These are phyloP conservation scores for Meyerozyma carpophila DNA, from an alignment of 1,139 yeast genomes.

Conservation along the genomic window DNA sequence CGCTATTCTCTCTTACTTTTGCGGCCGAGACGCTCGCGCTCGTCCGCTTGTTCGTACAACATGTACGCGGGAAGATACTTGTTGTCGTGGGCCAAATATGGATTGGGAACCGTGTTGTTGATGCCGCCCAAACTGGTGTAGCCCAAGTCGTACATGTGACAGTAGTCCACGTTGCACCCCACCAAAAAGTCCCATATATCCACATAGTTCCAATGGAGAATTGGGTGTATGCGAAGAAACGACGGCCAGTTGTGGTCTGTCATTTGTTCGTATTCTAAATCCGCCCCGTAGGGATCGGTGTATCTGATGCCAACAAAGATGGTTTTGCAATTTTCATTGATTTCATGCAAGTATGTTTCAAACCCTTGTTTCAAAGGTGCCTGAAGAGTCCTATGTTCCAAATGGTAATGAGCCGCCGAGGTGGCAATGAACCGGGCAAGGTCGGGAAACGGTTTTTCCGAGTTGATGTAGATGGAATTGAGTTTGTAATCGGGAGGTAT, in stretches of 20 bases:
- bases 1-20: neutral
- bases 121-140: conserved; percentile 81
- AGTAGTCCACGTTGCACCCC: conserved; percentile 50
- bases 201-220: conserved; percentile 72
- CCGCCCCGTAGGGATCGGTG: conserved; percentile 70
- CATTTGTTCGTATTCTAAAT: conserved; percentile 48
- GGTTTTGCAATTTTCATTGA: conserved; percentile 48
- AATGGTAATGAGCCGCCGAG: conserved; percentile 38
- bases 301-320: conserved; percentile 78
- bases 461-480: conserved; percentile 64
- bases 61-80: conserved; percentile 60
- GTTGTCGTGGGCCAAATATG: conserved; percentile 37
- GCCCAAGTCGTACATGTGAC: conserved; percentile 67
- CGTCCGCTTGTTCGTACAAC: conserved; percentile 55
- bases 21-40: conserved; percentile 41
- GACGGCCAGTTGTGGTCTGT: conserved; percentile 91
- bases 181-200: conserved; percentile 72
- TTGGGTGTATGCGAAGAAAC: conserved; percentile 74
- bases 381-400: conserved; percentile 42
- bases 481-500: conserved; percentile 31
- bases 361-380: conserved; percentile 62
- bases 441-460: conserved; percentile 62
- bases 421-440: conserved; percentile 41
- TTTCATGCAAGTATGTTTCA: conserved; percentile 42
- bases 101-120: conserved; percentile 61